Conservation (phyloP, 2,329 filamentous ascomycete species). For the Xylaria sp. region DNA sequence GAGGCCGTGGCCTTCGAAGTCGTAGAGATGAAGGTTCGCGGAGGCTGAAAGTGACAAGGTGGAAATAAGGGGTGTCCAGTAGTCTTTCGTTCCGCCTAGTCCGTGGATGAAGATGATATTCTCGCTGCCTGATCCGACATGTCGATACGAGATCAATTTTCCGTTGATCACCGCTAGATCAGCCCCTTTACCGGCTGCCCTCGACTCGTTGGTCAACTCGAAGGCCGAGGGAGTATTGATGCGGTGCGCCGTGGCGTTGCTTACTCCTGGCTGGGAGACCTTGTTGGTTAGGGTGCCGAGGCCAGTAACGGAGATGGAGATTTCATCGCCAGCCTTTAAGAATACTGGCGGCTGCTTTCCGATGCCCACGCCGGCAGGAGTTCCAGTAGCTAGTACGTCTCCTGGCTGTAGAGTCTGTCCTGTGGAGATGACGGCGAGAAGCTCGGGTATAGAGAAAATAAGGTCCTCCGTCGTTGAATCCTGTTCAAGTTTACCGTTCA, state of each 20-base stretch:
- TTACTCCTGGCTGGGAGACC: constrained; percentile 16
- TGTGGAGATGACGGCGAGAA: constrained; percentile 25
- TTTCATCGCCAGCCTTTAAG: constrained; percentile 30
- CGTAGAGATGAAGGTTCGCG: constrained; percentile 27
- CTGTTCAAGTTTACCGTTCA: constrained; percentile 32
- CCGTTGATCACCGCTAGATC: constrained; percentile 22
- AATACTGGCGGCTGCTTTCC: constrained; percentile 33
- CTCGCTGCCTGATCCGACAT: constrained; percentile 17
- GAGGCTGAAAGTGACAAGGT: constrained; percentile 2
- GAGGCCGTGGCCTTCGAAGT: constrained; percentile 35
- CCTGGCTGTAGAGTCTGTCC: constrained; percentile 34
- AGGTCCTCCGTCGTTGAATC: constrained; percentile 32
- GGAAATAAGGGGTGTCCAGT: constrained; percentile 29
- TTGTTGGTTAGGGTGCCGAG: constrained; percentile 30
- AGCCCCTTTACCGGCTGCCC: constrained; percentile 2
- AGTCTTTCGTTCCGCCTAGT: constrained; percentile 32
- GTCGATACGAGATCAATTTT: constrained; percentile 22
- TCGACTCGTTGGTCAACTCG: constrained; percentile 21
- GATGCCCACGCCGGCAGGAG: constrained; percentile 35
- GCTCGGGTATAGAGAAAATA: constrained; percentile 33
- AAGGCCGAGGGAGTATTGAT: constrained; percentile 18
- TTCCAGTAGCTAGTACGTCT: constrained; percentile 33
- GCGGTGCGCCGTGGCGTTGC: constrained; percentile 2
- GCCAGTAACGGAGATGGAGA: constrained; percentile 34
- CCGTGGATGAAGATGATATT: constrained; percentile 31